Base-by-base conservation (phyloP, 306 rosid species). In the Albizia julibrissin region DNA sequence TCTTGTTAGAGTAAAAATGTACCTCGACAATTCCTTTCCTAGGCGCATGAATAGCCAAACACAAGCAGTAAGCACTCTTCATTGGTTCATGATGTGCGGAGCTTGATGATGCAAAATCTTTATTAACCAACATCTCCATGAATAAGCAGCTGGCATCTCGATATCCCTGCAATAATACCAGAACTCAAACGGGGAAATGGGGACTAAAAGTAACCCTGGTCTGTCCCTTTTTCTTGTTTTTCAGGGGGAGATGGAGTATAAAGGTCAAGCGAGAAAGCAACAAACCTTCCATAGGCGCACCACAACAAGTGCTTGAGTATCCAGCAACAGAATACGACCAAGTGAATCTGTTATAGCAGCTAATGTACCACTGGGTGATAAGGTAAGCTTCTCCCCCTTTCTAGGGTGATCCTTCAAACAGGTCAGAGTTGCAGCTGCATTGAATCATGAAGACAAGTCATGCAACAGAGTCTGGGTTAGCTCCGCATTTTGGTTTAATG, bases 341-440 rank as follows among this genome's bases (percentile, higher is more conserved):
- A 96, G 97, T 68, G 99, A 96, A 90, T 93, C 99, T 68, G 98
- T 96, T 83, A 96, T 88, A 29, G 98, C 98, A 61, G 99, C 97
- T 90, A 96, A 80, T 15, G 99, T 96, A 77, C 99, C 98, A 83
- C 99, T 96, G 2, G 99, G 99, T 34, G 99, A 96, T 78, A 96
- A 87, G 37, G 94, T 96, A 68, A 93, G 92, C 89, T 93, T 96
- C 81, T 96, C 99, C 42, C 99, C 99, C 92, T 93, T 96, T 90
- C 99, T 93, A 71, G 99, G 99, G 80, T 87, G 84, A 87, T 93
- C 99, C 90, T 91, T 93, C 76, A 96, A 81, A 84, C 97, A 93
- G 70, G 98, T 96, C 88, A 93, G 82, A 79, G 94, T 92, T 56
- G 97, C 89, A 85, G 97, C 99, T 96, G 94, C 87, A 81, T 78